Base-by-base conservation (phyloP, 2,329 filamentous ascomycete species). In the Fusarium sp. region DNA sequence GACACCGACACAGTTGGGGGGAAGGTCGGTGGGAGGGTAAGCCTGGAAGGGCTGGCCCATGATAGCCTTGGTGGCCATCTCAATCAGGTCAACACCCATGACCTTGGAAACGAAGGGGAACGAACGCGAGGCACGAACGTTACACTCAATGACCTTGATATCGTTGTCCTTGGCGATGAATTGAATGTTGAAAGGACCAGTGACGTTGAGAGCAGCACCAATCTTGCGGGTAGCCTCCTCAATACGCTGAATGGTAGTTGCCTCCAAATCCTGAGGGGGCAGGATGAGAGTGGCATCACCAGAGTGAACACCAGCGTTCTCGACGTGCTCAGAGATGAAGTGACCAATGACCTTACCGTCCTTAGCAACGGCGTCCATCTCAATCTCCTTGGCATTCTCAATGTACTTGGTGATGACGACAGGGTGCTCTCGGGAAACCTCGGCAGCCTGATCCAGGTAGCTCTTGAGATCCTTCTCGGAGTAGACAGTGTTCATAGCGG, bases 331-430 rank as follows among this genome's bases (percentile, higher is more conserved):
- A 0, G 95, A 98, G 76, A 99, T 93, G 81, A 98, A 98, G 79
- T 98, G 96, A 14, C 95, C 94, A 59, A 97, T 89, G 81, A 98
- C 92, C 55, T 87, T 90, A 76, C 96, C 96, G 72, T 96, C 91
- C 74, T 90, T 91, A 54, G 95, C 96, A 44, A 99, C 96, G 40
- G 96, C 96, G 74, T 99, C 96, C 96, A 99, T 98, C 81, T 99
- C 96, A 68, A 99, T 98, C 80, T 99, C 96, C 85, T 99, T 98
- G 70, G 96, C 96, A 71, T 97, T 96, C 84, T 99, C 96, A 71
- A 99, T 98, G 82, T 98, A 99, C 83, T 99, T 99, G 64, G 95
- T 98, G 76, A 99, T 98, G 65, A 99, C 96, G 13, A 99, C 96
- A 1, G 96, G 96, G 79, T 98, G 93, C 66, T 98, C 95, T 66